These are phyloP conservation scores for Ottelia alismoides DNA, from an alignment of 106 monocot genomes.

Conservation along the genomic window DNA sequence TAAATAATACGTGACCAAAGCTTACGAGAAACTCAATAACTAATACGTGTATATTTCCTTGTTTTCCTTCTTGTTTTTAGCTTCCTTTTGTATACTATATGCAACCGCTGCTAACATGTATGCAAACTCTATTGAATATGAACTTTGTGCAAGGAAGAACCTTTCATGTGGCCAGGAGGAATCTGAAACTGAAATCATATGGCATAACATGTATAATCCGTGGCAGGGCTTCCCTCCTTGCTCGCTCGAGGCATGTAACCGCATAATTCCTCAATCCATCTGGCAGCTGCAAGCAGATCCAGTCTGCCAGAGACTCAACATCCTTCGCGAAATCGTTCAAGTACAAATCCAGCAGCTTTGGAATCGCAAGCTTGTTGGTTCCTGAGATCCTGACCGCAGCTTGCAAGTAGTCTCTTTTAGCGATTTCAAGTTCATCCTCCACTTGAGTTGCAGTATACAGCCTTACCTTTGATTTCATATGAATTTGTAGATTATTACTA, in stretches of 20 bases:
- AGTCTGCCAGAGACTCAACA: conserved; percentile 57
- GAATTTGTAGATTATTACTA: too few species aligned
- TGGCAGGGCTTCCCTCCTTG: conserved; percentile 6
- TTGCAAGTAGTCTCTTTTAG: conserved; percentile 79
- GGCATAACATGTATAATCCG: conserved; percentile 26
- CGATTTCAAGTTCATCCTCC: conserved; percentile 60
- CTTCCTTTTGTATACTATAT: too few species aligned
- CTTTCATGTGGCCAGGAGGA: conserved; percentile 25
- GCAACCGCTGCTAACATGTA: too few species aligned
- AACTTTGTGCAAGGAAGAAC: too few species aligned
- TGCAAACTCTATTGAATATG: too few species aligned
- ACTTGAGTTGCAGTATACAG: conserved; percentile 72
- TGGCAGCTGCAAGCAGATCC: conserved; percentile 65
- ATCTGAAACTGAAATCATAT: conserved; percentile 62
- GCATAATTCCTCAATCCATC: conserved; percentile 28
- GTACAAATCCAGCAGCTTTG: conserved; percentile 86
- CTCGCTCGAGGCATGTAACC: conserved; percentile 26
- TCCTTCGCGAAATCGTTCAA: conserved; percentile 81
- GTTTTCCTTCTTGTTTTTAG: too few species aligned
- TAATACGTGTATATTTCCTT: too few species aligned
- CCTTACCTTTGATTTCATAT: conserved; percentile 86
- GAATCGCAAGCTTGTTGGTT: conserved; percentile 48
- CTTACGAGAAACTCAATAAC: too few species aligned
- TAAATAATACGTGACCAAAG: too few species aligned
- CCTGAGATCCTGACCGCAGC: conserved; percentile 57